A percentile compares a stretch with the other conserved stretches of the same genome.
These are phyloP conservation scores for Microascus cirrosus DNA, from an alignment of 2,329 filamentous ascomycete species.

Conservation along the genomic window DNA sequence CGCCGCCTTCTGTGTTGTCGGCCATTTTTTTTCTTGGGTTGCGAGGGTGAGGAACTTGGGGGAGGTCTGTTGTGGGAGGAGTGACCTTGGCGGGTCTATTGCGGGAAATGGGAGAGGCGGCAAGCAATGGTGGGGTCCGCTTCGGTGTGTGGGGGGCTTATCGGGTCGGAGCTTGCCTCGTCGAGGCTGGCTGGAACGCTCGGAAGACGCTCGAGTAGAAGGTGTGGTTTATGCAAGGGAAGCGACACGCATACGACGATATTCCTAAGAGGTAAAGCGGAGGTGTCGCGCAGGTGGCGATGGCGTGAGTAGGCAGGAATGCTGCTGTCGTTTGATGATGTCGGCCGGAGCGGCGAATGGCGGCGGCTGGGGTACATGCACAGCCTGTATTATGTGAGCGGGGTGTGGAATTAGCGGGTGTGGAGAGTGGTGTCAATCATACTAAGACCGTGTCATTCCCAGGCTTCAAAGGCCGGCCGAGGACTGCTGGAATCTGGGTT, in stretches of 20 bases:
- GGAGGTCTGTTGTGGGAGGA: slow-evolving; percentile 9
- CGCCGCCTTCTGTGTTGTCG: slow-evolving; percentile 55
- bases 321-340: neutral
- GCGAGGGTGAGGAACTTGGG: neutral
- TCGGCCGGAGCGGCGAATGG: neutral
- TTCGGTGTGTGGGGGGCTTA: neutral
- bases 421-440: neutral
- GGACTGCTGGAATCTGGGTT: neutral
- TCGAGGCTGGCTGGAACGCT: neutral
- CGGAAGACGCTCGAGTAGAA: neutral
- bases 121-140: neutral
- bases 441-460: neutral
- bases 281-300: neutral
- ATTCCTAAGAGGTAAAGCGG: neutral
- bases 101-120: neutral
- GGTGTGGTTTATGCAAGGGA: neutral
- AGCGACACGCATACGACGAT: neutral
- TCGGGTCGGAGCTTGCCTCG: neutral
- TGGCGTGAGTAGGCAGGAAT: neutral
- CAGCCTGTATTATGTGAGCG: neutral
- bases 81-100: neutral
- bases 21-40: slow-evolving; percentile 5
- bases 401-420: neutral
- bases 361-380: neutral
- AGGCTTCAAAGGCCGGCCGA: neutral